These are phyloP conservation scores for Trichoderma sp. DNA, from an alignment of 2,329 filamentous ascomycete species.

Conservation along the genomic window DNA sequence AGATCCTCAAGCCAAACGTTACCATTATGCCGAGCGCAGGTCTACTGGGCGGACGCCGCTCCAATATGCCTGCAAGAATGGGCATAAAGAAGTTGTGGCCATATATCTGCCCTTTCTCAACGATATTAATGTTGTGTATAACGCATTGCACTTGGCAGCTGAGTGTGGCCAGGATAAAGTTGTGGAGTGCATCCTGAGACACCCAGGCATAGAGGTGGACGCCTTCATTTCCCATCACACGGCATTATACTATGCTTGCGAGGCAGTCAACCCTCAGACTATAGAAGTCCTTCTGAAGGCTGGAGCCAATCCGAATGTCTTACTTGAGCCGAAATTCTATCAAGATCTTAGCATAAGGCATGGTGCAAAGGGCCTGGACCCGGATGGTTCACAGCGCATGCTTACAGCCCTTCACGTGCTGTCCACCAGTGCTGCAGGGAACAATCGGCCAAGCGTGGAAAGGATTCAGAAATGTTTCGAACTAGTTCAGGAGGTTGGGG, in stretches of 20 bases:
- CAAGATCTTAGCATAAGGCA: neutral
- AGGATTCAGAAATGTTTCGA: neutral
- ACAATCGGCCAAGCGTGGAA: neutral
- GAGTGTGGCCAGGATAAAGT: constrained; percentile 24
- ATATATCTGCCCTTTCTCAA: constrained; percentile 31
- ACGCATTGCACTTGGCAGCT: constrained; percentile 33
- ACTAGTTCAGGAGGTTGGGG: neutral
- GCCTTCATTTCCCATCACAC: constrained; percentile 27
- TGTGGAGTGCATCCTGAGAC: constrained; percentile 32
- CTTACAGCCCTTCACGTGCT: neutral
- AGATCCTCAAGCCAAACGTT: neutral
- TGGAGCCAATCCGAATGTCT: constrained; percentile 34
- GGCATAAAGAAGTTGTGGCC: constrained; percentile 31
- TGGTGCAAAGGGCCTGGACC: neutral
- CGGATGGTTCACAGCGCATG: neutral
- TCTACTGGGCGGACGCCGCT: constrained; percentile 32
- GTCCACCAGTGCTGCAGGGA: neutral
- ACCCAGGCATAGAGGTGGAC: constrained; percentile 37
- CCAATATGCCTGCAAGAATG: constrained; percentile 33
- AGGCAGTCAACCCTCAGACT: constrained; percentile 19
- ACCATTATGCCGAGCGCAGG: neutral
- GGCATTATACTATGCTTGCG: constrained; percentile 27
- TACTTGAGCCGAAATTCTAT: neutral
- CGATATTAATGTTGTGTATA: constrained; percentile 26
- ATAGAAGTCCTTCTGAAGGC: constrained; percentile 32